Evolutionary conservation across 345 rosid genomes (phyloP).

Genomic region (Arabis alpina): DNA sequence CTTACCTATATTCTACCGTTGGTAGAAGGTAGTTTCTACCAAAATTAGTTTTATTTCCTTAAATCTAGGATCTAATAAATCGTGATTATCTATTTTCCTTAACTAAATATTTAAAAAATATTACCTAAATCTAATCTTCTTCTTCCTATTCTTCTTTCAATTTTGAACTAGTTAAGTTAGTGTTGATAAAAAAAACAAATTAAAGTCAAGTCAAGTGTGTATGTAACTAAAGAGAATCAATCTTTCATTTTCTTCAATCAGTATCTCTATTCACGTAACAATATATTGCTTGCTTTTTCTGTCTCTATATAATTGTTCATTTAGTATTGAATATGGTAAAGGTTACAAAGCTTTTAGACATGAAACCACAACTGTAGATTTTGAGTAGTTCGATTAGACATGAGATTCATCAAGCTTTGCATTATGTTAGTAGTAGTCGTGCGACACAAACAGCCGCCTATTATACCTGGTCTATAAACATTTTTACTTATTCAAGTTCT

Average conservation of each 20-base stretch:
- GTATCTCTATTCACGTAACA: no score
- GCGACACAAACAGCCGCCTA: constrained; percentile 2
- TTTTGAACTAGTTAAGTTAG: no score
- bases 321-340: background rate
- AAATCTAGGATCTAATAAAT: no score
- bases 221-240: constrained; percentile 1
- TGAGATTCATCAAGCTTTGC: constrained; percentile 16
- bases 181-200: constrained; percentile 5
- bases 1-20: no score
- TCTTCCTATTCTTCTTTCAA: no score
- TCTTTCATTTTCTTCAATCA: constrained; percentile 22
- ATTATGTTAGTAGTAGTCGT: background rate
- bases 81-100: no score
- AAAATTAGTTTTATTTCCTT: no score
- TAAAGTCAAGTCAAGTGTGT: constrained; percentile 6
- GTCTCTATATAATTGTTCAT: background rate
- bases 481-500: background rate
- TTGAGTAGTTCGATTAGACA: background rate
- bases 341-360: background rate
- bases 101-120: no score
- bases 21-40: no score
- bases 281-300: constrained; percentile 2
- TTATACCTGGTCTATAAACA: constrained; percentile 1
- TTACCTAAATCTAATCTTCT: no score
- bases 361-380: background rate